Evolutionary conservation across 495 filamentous ascomycete species (phyloP).

Genomic region (Patellaria atrata): DNA sequence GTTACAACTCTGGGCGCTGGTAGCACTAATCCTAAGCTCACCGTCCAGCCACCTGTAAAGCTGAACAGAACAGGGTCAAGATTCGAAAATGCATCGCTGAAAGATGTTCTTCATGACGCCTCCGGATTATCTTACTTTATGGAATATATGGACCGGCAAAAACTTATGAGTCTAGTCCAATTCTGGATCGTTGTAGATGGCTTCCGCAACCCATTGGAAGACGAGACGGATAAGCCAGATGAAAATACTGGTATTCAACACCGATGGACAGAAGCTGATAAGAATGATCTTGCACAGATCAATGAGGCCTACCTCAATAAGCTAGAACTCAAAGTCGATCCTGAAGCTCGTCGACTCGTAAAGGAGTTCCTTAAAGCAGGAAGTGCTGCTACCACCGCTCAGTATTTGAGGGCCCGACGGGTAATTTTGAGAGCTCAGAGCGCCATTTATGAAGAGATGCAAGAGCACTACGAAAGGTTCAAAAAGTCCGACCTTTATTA

Average conservation of each 20-base stretch:
- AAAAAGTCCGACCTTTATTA: conserved; percentile 86
- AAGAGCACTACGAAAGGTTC: conserved; percentile 70
- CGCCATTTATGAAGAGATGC: conserved; percentile 66
- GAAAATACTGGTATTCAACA: conserved; percentile 48
- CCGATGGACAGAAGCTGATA: conserved; percentile 75
- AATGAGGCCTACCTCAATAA: conserved; percentile 76
- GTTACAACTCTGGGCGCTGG: conserved; percentile 68
- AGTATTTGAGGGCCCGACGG: conserved; percentile 71
- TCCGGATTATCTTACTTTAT: conserved; percentile 94
- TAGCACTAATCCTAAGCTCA: conserved; percentile 29
- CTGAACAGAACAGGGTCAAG: conserved; percentile 32
- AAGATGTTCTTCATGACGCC: conserved; percentile 72
- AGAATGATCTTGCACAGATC: conserved; percentile 76
- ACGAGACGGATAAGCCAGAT: conserved; percentile 55
- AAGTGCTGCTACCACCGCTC: conserved; percentile 53
- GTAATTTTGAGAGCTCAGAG: conserved; percentile 77
- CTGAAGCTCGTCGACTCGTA: conserved; percentile 51
- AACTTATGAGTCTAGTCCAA: conserved; percentile 78
- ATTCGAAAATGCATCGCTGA: conserved; percentile 55
- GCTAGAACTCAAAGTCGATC: conserved; percentile 63
- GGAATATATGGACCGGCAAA: conserved; percentile 96
- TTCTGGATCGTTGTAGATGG: conserved; percentile 99
- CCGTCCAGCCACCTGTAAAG: conserved; percentile 14
- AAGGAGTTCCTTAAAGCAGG: conserved; percentile 66
- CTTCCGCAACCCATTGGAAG: conserved; percentile 88